phyloP scores from a whole-genome alignment of 1,284 basidiomycete genomes.

The Cystobasidium slooffiae region DNA sequence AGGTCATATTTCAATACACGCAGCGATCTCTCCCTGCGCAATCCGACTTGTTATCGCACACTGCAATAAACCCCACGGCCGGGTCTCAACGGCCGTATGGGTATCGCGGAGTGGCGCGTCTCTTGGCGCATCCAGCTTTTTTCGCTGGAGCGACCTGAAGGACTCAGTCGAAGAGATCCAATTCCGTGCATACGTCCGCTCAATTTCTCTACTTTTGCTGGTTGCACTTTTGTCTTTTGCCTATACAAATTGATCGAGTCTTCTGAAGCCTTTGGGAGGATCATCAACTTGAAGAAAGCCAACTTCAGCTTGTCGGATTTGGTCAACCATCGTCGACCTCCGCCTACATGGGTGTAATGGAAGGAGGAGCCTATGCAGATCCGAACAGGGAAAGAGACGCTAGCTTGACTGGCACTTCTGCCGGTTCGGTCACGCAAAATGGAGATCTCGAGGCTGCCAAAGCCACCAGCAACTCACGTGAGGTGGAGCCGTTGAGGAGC shows the following conservation, averaged over 20 bases:
- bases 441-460: constrained; percentile 23
- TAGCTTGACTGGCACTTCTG: constrained; percentile 1
- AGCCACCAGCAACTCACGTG: constrained; percentile 4
- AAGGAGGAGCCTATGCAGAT: background rate
- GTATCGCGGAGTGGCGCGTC: background rate
- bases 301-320: too few relatives aligned
- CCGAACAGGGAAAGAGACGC: background rate
- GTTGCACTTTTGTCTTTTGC: too few relatives aligned
- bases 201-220: too few relatives aligned
- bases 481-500: background rate
- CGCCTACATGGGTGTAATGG: constrained; percentile 6
- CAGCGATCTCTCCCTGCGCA: background rate
- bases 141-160: background rate
- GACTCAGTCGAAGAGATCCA: too few relatives aligned
- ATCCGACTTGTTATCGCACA: constrained; percentile 6
- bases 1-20: background rate
- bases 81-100: constrained; percentile 2
- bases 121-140: background rate
- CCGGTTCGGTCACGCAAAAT: background rate
- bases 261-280: too few relatives aligned
- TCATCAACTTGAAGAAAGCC: too few relatives aligned
- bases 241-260: too few relatives aligned
- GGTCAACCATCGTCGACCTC: background rate
- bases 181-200: too few relatives aligned
- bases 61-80: background rate